phyloP scores from a whole-genome alignment of 371 early-diverging fungal genomes.

The Thermomucor indicae-seudaticae region DNA sequence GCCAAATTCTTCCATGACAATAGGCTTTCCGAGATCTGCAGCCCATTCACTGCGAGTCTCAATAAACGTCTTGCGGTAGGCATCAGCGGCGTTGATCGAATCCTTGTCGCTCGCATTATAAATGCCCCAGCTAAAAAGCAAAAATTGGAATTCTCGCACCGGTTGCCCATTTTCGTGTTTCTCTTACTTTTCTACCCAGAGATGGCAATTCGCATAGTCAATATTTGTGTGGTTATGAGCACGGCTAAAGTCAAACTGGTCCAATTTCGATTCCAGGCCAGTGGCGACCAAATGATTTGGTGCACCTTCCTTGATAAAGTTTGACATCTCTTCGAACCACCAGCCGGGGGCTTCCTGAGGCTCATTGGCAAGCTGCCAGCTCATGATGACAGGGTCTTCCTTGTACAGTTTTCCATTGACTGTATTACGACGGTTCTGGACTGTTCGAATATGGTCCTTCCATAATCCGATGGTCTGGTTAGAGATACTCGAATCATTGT shows the following conservation, averaged over 20 bases:
- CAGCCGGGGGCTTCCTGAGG: slow-evolving; percentile 33
- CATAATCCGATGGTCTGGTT: slow-evolving; percentile 22
- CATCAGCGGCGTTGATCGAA: slow-evolving; percentile 14
- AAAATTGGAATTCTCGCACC: slow-evolving; percentile 2
- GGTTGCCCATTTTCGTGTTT: background rate
- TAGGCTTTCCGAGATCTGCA: slow-evolving; percentile 35
- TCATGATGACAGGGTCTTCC: slow-evolving; percentile 39
- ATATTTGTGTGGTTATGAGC: slow-evolving; percentile 36
- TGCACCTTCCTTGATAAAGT: slow-evolving; percentile 42
- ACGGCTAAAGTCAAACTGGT: slow-evolving; percentile 40
- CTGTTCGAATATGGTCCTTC: slow-evolving; percentile 26
- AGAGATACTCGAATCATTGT: slow-evolving; percentile 21
- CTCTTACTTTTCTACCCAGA: slow-evolving; percentile 57
- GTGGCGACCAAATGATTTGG: slow-evolving; percentile 50
- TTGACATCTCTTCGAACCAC: slow-evolving; percentile 45
- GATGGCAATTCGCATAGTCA: slow-evolving; percentile 53
- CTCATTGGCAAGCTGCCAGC: slow-evolving; percentile 46
- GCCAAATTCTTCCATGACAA: slow-evolving; percentile 58
- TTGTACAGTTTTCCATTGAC: slow-evolving; percentile 32
- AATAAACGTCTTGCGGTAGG: slow-evolving; percentile 27
- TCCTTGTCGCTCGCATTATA: slow-evolving; percentile 30
- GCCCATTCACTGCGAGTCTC: slow-evolving; percentile 37
- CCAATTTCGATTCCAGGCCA: slow-evolving; percentile 51
- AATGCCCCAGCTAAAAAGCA: slow-evolving; percentile 33
- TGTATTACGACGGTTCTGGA: slow-evolving; percentile 29